Conservation (phyloP, 352 stramenopile species). For the Phytophthora quininea region DNA sequence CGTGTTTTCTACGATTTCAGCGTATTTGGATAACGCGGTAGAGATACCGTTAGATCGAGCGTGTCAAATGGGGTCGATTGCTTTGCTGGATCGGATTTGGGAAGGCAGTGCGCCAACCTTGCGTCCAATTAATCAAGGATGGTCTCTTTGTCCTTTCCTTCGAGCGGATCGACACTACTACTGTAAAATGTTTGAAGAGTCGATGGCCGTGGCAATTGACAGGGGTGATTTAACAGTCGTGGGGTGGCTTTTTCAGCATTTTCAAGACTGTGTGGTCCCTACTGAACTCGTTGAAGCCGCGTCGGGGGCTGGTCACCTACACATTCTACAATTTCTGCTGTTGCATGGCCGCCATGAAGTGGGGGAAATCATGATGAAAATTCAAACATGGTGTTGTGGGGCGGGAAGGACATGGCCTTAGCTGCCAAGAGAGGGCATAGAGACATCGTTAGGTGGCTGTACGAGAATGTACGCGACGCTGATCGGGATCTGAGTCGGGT, state of each 20-base stretch:
- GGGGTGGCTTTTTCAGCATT: constrained; percentile 29
- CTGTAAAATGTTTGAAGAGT: constrained; percentile 13
- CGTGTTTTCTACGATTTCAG: constrained; percentile 11
- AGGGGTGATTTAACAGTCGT: constrained; percentile 15
- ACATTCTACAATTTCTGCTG: constrained; percentile 26
- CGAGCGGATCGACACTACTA: constrained; percentile 27
- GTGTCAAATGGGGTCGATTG: constrained; percentile 15
- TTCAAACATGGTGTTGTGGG: constrained; percentile 18
- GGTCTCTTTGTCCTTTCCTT: constrained; percentile 24
- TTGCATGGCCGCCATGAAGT: constrained; percentile 9
- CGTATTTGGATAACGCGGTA: constrained; percentile 23
- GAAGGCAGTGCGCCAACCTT: constrained; percentile 14
- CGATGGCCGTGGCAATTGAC: constrained; percentile 13
- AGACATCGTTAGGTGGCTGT: constrained; percentile 29
- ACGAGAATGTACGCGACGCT: constrained; percentile 16
- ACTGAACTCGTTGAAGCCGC: constrained; percentile 13
- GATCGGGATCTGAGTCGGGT: constrained; percentile 21
- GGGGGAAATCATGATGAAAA: neutral
- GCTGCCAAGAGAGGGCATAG: constrained; percentile 24
- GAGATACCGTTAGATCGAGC: constrained; percentile 27
- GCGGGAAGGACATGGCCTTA: constrained; percentile 20
- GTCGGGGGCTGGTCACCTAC: constrained; percentile 15
- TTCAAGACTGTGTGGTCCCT: constrained; percentile 16
- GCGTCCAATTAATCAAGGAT: constrained; percentile 4
- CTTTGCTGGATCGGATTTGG: constrained; percentile 27